Evolutionary conservation across 2,329 filamentous ascomycete species (phyloP).

Genomic region (Amesomyces nigricolor): DNA sequence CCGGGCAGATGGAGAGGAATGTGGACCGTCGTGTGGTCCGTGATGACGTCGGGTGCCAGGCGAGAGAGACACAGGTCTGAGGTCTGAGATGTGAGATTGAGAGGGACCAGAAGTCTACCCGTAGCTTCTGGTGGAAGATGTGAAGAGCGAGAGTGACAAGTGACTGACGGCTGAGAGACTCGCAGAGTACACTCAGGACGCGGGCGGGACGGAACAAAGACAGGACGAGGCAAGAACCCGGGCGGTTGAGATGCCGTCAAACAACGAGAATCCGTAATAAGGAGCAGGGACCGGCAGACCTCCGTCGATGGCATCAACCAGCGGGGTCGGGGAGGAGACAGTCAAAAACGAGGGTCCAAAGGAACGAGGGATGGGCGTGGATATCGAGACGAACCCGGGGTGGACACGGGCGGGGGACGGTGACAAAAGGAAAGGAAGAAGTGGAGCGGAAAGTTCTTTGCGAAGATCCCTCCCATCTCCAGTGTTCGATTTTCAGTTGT

Average conservation of each 20-base stretch:
- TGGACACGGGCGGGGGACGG: slow-evolving; percentile 2
- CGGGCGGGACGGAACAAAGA: neutral
- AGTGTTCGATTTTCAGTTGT: neutral
- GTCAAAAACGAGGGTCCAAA: slow-evolving; percentile 11
- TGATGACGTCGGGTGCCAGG: no score
- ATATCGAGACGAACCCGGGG: neutral
- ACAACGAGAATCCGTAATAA: neutral
- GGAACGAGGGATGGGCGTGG: neutral
- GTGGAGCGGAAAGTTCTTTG: slow-evolving; percentile 5
- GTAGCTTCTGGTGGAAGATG: neutral
- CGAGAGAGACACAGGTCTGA: neutral
- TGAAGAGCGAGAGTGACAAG: neutral
- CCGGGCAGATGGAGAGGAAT: neutral
- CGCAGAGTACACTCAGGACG: neutral
- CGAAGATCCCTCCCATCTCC: neutral
- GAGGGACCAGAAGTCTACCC: neutral
- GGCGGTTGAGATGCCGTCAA: neutral
- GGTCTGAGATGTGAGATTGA: neutral
- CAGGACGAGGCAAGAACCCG: neutral
- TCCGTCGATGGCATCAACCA: slow-evolving; percentile 10
- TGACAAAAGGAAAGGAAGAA: neutral
- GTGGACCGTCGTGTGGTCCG: no score
- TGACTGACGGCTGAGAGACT: neutral
- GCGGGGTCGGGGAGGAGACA: neutral
- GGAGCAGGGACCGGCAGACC: neutral